Evolutionary conservation across 1,284 basidiomycete species (phyloP).

Genomic region (Inonotus hispidus): DNA sequence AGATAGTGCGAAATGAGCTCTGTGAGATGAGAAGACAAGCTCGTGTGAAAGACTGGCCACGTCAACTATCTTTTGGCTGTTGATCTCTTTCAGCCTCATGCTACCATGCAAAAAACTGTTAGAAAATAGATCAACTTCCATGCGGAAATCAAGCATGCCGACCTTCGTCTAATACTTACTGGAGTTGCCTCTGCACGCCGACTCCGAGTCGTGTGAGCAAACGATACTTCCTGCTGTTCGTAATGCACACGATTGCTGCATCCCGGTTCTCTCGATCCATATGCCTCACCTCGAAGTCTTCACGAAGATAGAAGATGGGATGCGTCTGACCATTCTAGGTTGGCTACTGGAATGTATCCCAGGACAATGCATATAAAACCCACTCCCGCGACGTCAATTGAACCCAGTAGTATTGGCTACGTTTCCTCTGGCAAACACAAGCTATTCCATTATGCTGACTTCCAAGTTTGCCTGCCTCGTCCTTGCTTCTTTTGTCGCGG

Average conservation of each 20-base stretch:
- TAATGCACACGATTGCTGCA: not conserved
- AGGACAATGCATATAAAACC: not conserved
- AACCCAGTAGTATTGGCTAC: not conserved
- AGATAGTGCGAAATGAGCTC: not conserved
- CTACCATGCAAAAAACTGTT: not conserved
- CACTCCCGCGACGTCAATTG: not conserved
- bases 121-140: not conserved
- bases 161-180: not conserved
- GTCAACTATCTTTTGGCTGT: not conserved
- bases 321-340: not conserved
- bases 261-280: not conserved
- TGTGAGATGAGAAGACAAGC: not conserved
- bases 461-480: conserved; percentile 9
- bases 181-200: not conserved
- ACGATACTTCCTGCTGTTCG: not conserved
- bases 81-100: not conserved
- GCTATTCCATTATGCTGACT: conserved; percentile 1
- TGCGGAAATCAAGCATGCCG: not conserved
- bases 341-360: not conserved
- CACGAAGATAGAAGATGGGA: not conserved
- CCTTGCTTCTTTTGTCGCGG: conserved; percentile 13
- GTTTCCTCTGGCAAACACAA: not conserved
- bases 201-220: not conserved
- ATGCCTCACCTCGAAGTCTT: not conserved
- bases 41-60: not conserved